These are phyloP conservation scores for Albugo candida DNA, from an alignment of 352 stramenopile species.

Conservation along the genomic window DNA sequence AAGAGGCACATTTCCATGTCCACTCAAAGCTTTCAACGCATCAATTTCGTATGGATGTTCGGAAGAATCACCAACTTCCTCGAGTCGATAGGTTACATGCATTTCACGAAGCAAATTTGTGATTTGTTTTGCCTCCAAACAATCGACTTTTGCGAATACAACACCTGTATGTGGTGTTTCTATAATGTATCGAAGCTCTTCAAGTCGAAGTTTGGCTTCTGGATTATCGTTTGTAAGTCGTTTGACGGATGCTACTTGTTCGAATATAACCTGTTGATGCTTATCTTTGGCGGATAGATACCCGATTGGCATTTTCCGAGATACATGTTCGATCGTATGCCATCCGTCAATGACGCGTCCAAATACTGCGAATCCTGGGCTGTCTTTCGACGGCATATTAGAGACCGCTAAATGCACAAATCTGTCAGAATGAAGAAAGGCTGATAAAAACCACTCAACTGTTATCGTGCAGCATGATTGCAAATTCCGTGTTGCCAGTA, in stretches of 20 bases:
- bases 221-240: constrained; percentile 33
- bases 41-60: constrained; percentile 48
- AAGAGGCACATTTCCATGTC: constrained; percentile 84
- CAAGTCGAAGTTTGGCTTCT: constrained; percentile 30
- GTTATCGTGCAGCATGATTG: constrained; percentile 76
- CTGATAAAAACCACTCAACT: constrained; percentile 7
- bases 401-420: constrained; percentile 14
- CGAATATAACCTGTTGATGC: constrained; percentile 40
- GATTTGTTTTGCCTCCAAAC: constrained; percentile 79
- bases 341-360: constrained; percentile 54
- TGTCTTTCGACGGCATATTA: constrained; percentile 39
- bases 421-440: not conserved
- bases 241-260: constrained; percentile 48
- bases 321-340: constrained; percentile 55
- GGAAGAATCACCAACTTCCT: constrained; percentile 32
- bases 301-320: constrained; percentile 42
- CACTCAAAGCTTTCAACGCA: constrained; percentile 76
- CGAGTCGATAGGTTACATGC: constrained; percentile 27
- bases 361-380: constrained; percentile 63
- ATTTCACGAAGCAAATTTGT: constrained; percentile 68
- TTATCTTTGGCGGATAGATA: constrained; percentile 51
- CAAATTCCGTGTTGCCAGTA: constrained; percentile 65
- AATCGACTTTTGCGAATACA: constrained; percentile 89
- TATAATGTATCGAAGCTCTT: constrained; percentile 52
- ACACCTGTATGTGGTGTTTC: constrained; percentile 76